Evolutionary conservation across 495 filamentous ascomycete genomes (phyloP).

Genomic region (Penicillium robsamsonii): DNA sequence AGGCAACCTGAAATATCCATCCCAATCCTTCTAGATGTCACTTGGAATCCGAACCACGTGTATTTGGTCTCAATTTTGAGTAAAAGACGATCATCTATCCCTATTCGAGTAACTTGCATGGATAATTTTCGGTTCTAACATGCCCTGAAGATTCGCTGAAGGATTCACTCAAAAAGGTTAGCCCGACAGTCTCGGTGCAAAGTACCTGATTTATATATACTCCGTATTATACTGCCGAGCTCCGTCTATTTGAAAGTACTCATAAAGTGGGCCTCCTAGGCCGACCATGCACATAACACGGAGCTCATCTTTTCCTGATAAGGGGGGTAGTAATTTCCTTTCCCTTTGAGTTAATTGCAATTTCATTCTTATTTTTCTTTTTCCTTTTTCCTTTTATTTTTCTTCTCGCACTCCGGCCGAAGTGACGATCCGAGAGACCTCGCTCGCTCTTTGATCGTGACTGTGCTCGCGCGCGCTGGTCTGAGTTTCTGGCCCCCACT

Average conservation of each 20-base stretch:
- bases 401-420: not conserved
- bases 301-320: not conserved
- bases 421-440: too few species aligned
- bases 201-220: too few species aligned
- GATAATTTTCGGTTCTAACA: not conserved
- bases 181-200: not conserved
- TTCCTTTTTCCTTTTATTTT: not conserved
- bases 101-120: not conserved
- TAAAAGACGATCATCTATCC: not conserved
- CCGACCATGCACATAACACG: not conserved
- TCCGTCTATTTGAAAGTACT: not conserved
- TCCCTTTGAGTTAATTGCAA: not conserved
- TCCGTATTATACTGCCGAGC: not conserved
- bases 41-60: not conserved
- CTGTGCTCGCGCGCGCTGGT: not conserved
- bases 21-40: not conserved
- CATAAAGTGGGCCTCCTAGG: not conserved
- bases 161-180: not conserved
- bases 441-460: not conserved
- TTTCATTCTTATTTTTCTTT: not conserved
- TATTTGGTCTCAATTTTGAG: not conserved
- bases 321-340: not conserved
- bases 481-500: not conserved
- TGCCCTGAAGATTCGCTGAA: not conserved
- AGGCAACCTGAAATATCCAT: too few species aligned